Evolutionary conservation across 495 filamentous ascomycete species (phyloP).

Genomic region (Penicillium verhagenii): DNA sequence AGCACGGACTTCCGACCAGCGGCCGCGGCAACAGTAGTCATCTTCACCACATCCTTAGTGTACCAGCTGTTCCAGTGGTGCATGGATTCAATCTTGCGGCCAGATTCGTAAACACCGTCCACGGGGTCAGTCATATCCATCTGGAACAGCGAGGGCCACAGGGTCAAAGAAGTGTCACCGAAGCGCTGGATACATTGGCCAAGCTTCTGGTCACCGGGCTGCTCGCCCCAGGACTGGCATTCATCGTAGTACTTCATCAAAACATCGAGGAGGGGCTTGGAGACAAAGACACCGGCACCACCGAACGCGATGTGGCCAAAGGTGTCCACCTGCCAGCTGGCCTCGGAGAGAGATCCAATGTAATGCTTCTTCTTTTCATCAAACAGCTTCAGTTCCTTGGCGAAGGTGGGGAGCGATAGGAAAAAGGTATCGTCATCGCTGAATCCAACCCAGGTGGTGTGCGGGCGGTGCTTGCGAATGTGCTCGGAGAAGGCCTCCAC

Average conservation of each 20-base stretch:
- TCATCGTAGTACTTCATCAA: constrained; percentile 52
- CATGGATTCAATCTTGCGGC: constrained; percentile 54
- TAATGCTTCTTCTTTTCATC: constrained; percentile 54
- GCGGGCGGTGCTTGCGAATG: constrained; percentile 45
- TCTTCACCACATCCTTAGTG: constrained; percentile 54
- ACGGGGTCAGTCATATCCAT: constrained; percentile 61
- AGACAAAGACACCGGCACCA: constrained; percentile 68
- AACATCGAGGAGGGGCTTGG: constrained; percentile 54
- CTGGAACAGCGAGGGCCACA: constrained; percentile 60
- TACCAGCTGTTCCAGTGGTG: constrained; percentile 66
- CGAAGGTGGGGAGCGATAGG: constrained; percentile 55
- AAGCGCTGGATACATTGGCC: constrained; percentile 60
- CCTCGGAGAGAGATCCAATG: constrained; percentile 64
- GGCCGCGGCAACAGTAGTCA: constrained; percentile 53
- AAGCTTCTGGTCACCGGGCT: constrained; percentile 60
- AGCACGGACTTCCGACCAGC: constrained; percentile 62
- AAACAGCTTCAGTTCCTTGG: constrained; percentile 52
- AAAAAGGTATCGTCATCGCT: constrained; percentile 78
- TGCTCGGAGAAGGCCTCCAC: constrained; percentile 54
- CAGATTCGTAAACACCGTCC: constrained; percentile 63
- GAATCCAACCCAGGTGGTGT: constrained; percentile 63
- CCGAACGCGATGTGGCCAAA: constrained; percentile 69
- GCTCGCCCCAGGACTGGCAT: constrained; percentile 52
- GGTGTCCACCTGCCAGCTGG: constrained; percentile 54
- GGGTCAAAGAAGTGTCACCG: constrained; percentile 54